Evolutionary conservation across 495 filamentous ascomycete genomes (phyloP), one percentile per base, ranked within the genome.

Genomic region (Achaetomiella virescens): DNA sequence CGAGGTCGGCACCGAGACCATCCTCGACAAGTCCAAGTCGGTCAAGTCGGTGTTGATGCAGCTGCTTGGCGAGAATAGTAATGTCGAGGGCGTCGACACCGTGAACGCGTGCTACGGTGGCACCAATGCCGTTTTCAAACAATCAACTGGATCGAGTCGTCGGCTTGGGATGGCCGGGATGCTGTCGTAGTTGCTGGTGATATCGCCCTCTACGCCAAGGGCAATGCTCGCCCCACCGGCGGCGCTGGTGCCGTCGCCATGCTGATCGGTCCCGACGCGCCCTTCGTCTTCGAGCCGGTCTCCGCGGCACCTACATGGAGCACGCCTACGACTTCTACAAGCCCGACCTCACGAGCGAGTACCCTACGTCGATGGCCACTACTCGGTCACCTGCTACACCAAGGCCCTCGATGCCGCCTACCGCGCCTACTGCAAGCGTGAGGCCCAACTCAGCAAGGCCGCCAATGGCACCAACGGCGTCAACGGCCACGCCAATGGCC

Each of bases 21-120:
- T 98, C 38, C 81, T 98, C 67, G 93, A 98, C 81, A 98, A 98
- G 82, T 97, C 93, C 63, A 98, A 98, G 81, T 97, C 95, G 25
- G 93, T 98, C 79, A 98, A 98, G 83, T 89, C 91, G n/a, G 92
- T 98, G 48, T 75, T 97, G 60, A 98, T 98, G 93, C 93, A 97
- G 76, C 81, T 98, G 25, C 96, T 98, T 65, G 81, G 85, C 66
- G 78, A 85, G 45, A 86, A 86, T 67, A 90, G 85, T 79, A 96
- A 95, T 77, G 78, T 98, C 43, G 95, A 97, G 77, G 93, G 93
- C 73, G 84, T 97, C 29, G 93, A 98, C 73, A 96, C 87, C 24
- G 77, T 98, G 64, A 98, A 98, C 68, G 93, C 93, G 52, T 98
- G 93, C 83, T 98, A 98, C 70, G 93, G 93, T 63, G 93, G 93